Evolutionary conservation across 768 basidiomycete genomes (phyloP).

Genomic region (Mrakia gelida): DNA sequence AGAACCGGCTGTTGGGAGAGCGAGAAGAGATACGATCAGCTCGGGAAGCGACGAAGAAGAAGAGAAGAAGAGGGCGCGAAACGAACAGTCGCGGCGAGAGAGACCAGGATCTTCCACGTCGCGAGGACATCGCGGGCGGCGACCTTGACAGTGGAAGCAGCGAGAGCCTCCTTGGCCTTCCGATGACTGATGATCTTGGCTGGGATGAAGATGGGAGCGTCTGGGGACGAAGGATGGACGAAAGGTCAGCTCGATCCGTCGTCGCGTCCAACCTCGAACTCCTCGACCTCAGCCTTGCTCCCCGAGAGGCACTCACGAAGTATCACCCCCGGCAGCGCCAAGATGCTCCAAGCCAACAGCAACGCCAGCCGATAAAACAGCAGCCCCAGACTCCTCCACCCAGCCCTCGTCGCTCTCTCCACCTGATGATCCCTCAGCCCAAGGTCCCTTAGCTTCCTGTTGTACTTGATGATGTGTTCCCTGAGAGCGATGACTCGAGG

Average conservation of each 20-base stretch:
- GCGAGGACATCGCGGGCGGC: constrained; percentile 95
- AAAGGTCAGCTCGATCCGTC: neutral
- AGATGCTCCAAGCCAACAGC: constrained; percentile 69
- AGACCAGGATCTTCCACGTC: constrained; percentile 95
- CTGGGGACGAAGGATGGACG: neutral
- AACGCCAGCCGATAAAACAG: constrained; percentile 76
- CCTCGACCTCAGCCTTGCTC: neutral
- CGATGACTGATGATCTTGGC: constrained; percentile 80
- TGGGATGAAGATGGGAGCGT: constrained; percentile 86
- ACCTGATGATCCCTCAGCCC: constrained; percentile 95
- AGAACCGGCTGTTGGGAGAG: constrained; percentile 55
- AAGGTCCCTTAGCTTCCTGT: constrained; percentile 77
- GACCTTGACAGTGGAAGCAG: constrained; percentile 89
- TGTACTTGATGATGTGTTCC: constrained; percentile 78
- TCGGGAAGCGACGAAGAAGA: too few species aligned
- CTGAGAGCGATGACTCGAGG: constrained; percentile 78
- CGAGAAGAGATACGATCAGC: neutral
- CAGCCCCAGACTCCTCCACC: constrained; percentile 76
- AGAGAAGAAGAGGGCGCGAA: neutral
- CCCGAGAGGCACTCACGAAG: constrained; percentile 48
- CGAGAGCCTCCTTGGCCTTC: constrained; percentile 94
- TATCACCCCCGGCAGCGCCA: constrained; percentile 85
- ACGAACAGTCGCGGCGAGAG: constrained; percentile 64
- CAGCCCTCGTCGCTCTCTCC: constrained; percentile 75
- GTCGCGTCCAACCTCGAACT: neutral